Conservation (phyloP, 2,329 filamentous ascomycete genomes). For the Clathrospora elynae region DNA sequence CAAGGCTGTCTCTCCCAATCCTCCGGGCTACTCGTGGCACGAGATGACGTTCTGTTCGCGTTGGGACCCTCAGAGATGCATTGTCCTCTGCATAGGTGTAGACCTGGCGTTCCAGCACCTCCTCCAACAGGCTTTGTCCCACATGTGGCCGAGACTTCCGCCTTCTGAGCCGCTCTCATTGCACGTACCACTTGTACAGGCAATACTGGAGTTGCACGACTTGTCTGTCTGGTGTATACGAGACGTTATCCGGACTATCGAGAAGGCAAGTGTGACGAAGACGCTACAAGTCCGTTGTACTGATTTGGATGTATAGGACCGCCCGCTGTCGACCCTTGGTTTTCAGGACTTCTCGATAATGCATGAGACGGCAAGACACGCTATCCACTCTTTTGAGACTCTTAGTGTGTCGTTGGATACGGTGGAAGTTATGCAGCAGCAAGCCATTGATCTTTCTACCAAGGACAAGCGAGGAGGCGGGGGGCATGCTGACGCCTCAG, state of each 20-base stretch:
- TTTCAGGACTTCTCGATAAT: conserved; percentile 12
- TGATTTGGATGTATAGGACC: conserved; percentile 7
- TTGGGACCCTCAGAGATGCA: conserved; percentile 8
- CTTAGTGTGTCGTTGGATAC: conserved; percentile 17
- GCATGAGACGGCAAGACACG: conserved; percentile 23
- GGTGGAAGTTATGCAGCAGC: conserved; percentile 11
- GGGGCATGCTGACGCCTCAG: neutral
- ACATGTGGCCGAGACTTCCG: conserved; percentile 5
- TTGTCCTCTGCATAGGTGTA: conserved; percentile 18
- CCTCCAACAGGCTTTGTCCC: conserved; percentile 7
- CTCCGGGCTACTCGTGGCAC: conserved; percentile 19
- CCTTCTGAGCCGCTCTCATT: conserved; percentile 14
- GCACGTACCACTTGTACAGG: conserved; percentile 20
- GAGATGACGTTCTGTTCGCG: conserved; percentile 25
- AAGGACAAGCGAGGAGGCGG: neutral
- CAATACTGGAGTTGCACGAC: conserved; percentile 18
- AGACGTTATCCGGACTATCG: conserved; percentile 17
- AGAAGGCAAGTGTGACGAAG: conserved; percentile 15
- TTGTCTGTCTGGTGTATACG: conserved; percentile 22
- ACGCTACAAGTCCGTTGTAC: neutral
- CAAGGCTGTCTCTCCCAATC: conserved; percentile 4
- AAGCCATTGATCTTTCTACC: neutral
- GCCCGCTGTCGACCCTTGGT: conserved; percentile 1
- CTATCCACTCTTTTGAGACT: conserved; percentile 23
- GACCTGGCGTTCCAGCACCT: conserved; percentile 4